These are phyloP conservation scores for Cicer chorassanicum DNA, from an alignment of 306 rosid genomes.

Conservation along the genomic window DNA sequence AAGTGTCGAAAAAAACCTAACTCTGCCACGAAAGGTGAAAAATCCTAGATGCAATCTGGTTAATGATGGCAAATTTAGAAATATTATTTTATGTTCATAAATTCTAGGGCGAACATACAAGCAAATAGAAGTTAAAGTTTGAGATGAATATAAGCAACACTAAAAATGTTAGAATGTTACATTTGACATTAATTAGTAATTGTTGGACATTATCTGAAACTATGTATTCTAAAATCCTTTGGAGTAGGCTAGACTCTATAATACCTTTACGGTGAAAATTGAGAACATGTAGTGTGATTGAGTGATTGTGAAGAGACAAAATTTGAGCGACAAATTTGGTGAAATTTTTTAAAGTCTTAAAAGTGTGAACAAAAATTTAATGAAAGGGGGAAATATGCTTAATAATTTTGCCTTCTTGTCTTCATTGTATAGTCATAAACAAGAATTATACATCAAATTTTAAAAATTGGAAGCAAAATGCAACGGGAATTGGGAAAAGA, in stretches of 20 bases:
- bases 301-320: not conserved
- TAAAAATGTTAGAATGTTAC: not conserved
- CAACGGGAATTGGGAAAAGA: no score
- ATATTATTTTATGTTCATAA: not conserved
- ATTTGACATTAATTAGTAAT: not conserved
- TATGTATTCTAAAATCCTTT: no score
- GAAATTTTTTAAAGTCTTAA: not conserved
- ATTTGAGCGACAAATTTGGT: not conserved
- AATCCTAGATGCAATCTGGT: not conserved
- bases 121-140: not conserved
- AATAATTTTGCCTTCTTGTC: no score
- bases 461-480: no score
- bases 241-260: no score
- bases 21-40: not conserved
- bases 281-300: not conserved
- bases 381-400: no score
- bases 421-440: no score
- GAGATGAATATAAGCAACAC: not conserved
- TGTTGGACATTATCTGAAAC: not conserved
- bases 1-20: not conserved
- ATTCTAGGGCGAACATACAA: not conserved
- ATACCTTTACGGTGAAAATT: no score
- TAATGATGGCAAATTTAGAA: not conserved
- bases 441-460: no score
- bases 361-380: no score